Evolutionary conservation across 768 basidiomycete genomes (phyloP), one percentile per base, ranked within the genome.

Genomic region (Mycena olivaceomarginata): DNA sequence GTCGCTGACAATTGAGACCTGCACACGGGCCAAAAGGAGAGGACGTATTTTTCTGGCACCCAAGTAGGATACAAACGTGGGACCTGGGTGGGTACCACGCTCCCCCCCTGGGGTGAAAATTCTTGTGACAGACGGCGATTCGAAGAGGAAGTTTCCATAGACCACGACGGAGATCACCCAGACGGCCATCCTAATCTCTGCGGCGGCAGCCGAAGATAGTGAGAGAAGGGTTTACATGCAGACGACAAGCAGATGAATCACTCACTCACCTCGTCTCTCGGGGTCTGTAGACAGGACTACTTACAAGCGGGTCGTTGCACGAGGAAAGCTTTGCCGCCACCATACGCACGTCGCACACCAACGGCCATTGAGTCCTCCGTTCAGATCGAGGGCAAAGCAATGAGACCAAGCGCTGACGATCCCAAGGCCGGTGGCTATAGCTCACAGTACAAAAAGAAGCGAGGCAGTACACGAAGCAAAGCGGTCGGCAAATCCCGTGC

Each of bases 91-190:
- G 53, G 53, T 56, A 56, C 53, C 53, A 56, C 53, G 53, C 53
- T 22, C 53, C 53, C 25, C 1, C 25, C 25, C 25, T 25, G n/a
- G 53, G 6, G 2, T 56, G 53, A 56, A 2, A 56, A 56, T 5
- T 56, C 53, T 56, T 56, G n/a, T 5, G 53, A 56, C 53, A 56
- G 53, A n/a, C n/a, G n/a, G 25, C 25, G 25, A n/a, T n/a, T 25
- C 25, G n/a, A n/a, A n/a, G n/a, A n/a, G n/a, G n/a, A n/a, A 25
- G 25, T 25, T 56, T 12, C 53, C 53, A 56, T 22, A 5, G 53
- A 56, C n/a, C 53, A 56, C n/a, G n/a, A 56, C 53, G 53, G n/a
- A 56, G 53, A 56, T 56, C n/a, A 56, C 53, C 53, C 53, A n/a
- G n/a, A 51, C n/a, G n/a, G 53, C 1, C 15, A n/a, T 56, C 8